Evolutionary conservation across 257 asterid species (phyloP), one percentile per base, ranked within the genome.

Genomic region (Knoxia roxburghii): DNA sequence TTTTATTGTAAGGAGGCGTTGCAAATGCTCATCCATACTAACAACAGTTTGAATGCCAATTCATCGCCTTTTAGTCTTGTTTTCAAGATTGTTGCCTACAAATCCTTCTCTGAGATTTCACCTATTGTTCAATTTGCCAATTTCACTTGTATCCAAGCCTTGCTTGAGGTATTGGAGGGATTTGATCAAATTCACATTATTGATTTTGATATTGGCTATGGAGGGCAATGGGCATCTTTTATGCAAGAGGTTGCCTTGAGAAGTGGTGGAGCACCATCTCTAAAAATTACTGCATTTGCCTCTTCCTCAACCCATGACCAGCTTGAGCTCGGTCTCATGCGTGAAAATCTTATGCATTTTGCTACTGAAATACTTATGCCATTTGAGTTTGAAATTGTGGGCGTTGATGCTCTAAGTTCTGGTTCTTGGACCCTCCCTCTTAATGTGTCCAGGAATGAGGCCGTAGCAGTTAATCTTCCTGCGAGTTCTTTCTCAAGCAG

Each of bases 221-320:
- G 99, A 8, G 92, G 93, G 43, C 96, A 90, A 52, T 94, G 99
- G 99, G 90, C 98, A 56, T 88, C 99, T 14, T 84, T 94, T 23
- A 90, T 94, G 94, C 97, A 94, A 82, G 99, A 94, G 82, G 87
- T 94, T n/a, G 84, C 95, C 29, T 51, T 87, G 7, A 76, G 86
- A 20, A 80, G 71, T 41, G 88, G 87, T 27, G 95, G 90, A n/a
- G 75, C 87, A 4, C 86, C 89, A 6, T 76, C 91, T 0, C 57
- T 94, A 51, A 94, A 83, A 68, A 83, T 94, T 54, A 94, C 98
- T 2, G 96, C 89, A 1, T 81, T 94, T 37, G 89, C 89, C 51
- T 87, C 96, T 7, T 77, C 90, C 17, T 75, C 84, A 1, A 79
- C 87, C 29, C 95, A 90, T 23, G 96, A 89, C 26, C 96, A 87